phyloP scores from a whole-genome alignment of 805 yeast genomes.

The Candida vartiovaarae region DNA sequence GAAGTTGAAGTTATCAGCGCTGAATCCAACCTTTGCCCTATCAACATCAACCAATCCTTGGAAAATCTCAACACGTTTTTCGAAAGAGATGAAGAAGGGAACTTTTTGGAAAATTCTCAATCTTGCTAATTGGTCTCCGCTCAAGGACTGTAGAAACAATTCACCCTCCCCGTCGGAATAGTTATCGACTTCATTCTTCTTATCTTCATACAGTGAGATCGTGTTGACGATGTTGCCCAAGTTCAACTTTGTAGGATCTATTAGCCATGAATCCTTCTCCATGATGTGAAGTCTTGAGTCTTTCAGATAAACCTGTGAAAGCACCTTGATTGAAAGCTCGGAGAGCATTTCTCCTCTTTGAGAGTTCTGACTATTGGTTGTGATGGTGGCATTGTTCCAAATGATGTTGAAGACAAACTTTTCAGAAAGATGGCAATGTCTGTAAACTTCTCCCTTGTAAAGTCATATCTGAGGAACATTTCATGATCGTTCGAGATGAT shows the following conservation, averaged over 20 bases:
- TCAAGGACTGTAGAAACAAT: slow-evolving; percentile 10
- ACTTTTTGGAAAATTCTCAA: slow-evolving; percentile 49
- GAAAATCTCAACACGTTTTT: slow-evolving; percentile 65
- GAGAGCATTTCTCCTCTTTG: slow-evolving; percentile 18
- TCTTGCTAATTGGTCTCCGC: slow-evolving; percentile 22
- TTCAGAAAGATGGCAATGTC: slow-evolving; percentile 42
- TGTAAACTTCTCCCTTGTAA: slow-evolving; percentile 30
- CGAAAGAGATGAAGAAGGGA: slow-evolving; percentile 79
- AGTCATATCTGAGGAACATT: slow-evolving; percentile 34
- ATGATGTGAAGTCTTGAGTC: slow-evolving; percentile 56
- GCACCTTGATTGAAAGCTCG: slow-evolving; percentile 39
- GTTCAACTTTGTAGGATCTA: slow-evolving; percentile 25
- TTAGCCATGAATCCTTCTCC: slow-evolving; percentile 47
- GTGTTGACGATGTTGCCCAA: slow-evolving; percentile 30
- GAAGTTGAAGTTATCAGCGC: neutral
- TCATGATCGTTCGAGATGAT: slow-evolving; percentile 62
- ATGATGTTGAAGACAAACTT: slow-evolving; percentile 42
- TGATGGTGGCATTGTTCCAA: slow-evolving; percentile 26
- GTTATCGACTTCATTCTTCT: slow-evolving; percentile 14
- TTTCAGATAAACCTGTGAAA: slow-evolving; percentile 59
- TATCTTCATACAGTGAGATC: slow-evolving; percentile 39
- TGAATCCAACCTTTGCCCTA: slow-evolving; percentile 24
- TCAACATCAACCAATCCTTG: slow-evolving; percentile 56
- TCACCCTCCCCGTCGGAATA: slow-evolving; percentile 22
- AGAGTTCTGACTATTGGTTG: neutral